phyloP scores from a whole-genome alignment of 169 alveolate genomes.

The Cryptosporidium andersoni region DNA sequence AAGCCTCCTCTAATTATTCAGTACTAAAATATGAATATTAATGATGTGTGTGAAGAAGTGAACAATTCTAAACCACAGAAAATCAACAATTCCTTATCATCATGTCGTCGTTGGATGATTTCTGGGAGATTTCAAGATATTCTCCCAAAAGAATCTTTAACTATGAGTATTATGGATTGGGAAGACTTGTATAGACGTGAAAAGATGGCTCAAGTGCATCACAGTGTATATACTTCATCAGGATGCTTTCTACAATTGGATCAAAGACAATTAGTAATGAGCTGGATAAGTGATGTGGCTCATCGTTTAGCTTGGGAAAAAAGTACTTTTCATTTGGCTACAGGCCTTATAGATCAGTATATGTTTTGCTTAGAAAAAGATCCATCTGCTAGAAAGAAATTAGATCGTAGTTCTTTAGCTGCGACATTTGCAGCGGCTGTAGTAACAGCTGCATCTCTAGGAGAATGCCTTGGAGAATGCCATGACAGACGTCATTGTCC shows the following conservation, averaged over 20 bases:
- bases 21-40: too few relatives aligned
- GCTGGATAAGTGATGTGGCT: slow-evolving; percentile 68
- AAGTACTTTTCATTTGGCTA: slow-evolving; percentile 56
- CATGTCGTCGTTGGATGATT: slow-evolving; percentile 60
- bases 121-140: slow-evolving; percentile 56
- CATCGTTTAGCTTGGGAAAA: slow-evolving; percentile 65
- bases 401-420: slow-evolving; percentile 48
- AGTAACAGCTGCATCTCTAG: slow-evolving; percentile 58
- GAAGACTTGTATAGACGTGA: slow-evolving; percentile 65
- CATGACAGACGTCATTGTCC: slow-evolving; percentile 58
- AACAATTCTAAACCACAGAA: too few relatives aligned
- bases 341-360: slow-evolving; percentile 41
- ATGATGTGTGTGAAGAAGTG: too few relatives aligned
- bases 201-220: slow-evolving; percentile 56
- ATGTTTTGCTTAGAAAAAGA: slow-evolving; percentile 56
- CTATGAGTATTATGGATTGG: slow-evolving; percentile 63
- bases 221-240: slow-evolving; percentile 42
- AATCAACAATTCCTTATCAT: neutral
- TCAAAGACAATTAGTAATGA: slow-evolving; percentile 57
- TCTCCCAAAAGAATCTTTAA: slow-evolving; percentile 54
- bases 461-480: slow-evolving; percentile 56
- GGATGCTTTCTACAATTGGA: slow-evolving; percentile 54
- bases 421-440: slow-evolving; percentile 68
- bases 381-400: slow-evolving; percentile 34
- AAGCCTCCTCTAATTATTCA: too few relatives aligned